Conservation (phyloP, 495 filamentous ascomycete genomes). For the Ramalina intermedia region DNA sequence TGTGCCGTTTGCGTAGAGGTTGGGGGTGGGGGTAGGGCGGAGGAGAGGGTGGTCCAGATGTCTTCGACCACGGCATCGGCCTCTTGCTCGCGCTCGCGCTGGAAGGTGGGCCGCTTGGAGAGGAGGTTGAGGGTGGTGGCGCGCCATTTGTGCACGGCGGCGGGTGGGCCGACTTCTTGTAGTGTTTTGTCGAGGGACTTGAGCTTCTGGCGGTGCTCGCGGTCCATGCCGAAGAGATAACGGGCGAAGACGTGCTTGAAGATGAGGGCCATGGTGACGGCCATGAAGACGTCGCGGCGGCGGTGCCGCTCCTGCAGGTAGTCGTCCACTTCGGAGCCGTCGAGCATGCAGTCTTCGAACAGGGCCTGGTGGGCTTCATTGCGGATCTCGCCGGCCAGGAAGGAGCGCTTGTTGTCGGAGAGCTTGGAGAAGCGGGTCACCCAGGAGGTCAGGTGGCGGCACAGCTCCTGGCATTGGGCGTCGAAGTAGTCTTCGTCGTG, state of each 20-base stretch:
- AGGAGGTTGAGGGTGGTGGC: conserved; percentile 85
- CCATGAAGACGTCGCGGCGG: conserved; percentile 89
- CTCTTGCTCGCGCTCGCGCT: conserved; percentile 61
- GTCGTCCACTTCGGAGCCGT: conserved; percentile 77
- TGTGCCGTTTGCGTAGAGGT: conserved; percentile 49
- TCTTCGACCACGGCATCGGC: conserved; percentile 81
- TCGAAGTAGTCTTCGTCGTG: conserved; percentile 92
- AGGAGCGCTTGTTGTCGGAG: conserved; percentile 75
- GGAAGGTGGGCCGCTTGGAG: conserved; percentile 58
- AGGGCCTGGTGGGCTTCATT: conserved; percentile 85
- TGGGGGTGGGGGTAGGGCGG: conserved; percentile 64
- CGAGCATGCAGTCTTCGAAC: conserved; percentile 83
- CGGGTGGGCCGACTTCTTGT: conserved; percentile 65
- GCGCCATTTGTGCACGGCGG: conserved; percentile 88
- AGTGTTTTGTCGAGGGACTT: conserved; percentile 84
- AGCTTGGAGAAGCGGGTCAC: conserved; percentile 92
- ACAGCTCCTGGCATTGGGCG: conserved; percentile 82
- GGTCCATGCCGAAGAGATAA: conserved; percentile 95
- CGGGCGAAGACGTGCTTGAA: conserved; percentile 97
- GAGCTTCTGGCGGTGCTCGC: conserved; percentile 91
- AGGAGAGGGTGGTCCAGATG: conserved; percentile 62
- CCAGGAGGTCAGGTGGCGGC: conserved; percentile 89
- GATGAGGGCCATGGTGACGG: conserved; percentile 92
- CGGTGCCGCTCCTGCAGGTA: conserved; percentile 76
- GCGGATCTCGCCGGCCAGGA: conserved; percentile 57